Evolutionary conservation across 805 yeast genomes (phyloP).

Genomic region (Diddensiella santjacobensis): DNA sequence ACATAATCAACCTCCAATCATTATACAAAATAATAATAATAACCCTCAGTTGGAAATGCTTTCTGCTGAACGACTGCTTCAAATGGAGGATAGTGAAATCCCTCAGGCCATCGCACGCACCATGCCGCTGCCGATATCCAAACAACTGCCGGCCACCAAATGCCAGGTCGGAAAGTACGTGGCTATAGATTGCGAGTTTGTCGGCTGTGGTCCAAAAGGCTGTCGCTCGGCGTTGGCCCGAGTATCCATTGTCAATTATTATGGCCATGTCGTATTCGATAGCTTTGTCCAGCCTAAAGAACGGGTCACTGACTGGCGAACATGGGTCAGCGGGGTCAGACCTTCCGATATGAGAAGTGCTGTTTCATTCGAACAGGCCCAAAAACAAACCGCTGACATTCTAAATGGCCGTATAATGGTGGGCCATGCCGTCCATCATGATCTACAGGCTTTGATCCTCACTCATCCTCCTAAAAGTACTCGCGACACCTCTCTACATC

Average conservation of each 20-base stretch:
- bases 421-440: conserved; percentile 85
- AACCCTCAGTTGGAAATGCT: not conserved
- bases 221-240: conserved; percentile 67
- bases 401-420: conserved; percentile 50
- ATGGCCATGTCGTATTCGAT: conserved; percentile 70
- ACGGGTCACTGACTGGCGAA: conserved; percentile 83
- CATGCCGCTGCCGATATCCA: not conserved
- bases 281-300: conserved; percentile 71
- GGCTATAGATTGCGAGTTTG: conserved; percentile 92
- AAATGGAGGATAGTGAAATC: not conserved
- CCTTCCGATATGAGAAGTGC: conserved; percentile 70
- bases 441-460: conserved; percentile 61
- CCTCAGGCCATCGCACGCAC: not conserved
- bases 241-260: conserved; percentile 80
- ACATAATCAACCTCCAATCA: not conserved
- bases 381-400: conserved; percentile 48
- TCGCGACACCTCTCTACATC: conserved; percentile 70
- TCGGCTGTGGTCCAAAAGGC: conserved; percentile 81
- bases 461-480: conserved; percentile 61
- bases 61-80: not conserved
- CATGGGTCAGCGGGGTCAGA: conserved; percentile 84
- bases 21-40: no score
- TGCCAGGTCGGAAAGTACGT: conserved; percentile 38
- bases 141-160: not conserved
- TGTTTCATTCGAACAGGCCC: conserved; percentile 63